These are phyloP conservation scores for Globisporangium barbulae DNA, from an alignment of 352 stramenopile genomes.

Conservation along the genomic window DNA sequence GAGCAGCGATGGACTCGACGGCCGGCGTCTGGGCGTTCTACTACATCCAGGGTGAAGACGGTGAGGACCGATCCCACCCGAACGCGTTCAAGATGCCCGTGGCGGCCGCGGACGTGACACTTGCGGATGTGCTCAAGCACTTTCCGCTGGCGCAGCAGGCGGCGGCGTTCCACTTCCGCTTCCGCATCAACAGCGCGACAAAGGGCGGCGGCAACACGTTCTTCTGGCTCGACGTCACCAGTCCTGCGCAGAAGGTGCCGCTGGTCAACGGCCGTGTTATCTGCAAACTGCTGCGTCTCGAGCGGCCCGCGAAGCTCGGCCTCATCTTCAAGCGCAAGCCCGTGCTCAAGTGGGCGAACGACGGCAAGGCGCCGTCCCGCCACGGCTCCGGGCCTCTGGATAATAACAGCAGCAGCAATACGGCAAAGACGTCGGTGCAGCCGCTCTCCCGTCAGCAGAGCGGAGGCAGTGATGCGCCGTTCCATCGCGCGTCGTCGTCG, in stretches of 20 bases:
- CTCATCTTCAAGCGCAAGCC: conserved; percentile 75
- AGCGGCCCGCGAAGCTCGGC: conserved; percentile 46
- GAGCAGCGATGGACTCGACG: conserved; percentile 19
- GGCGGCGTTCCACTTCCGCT: conserved; percentile 76
- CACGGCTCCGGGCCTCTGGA: conserved; percentile 6
- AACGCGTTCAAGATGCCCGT: conserved; percentile 73
- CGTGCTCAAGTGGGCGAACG: conserved; percentile 56
- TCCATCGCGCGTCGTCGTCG: conserved; percentile 44
- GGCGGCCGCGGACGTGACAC: conserved; percentile 48
- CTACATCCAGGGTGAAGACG: conserved; percentile 86
- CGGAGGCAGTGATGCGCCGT: conserved; percentile 21
- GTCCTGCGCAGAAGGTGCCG: conserved; percentile 59
- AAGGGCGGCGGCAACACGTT: conserved; percentile 56
- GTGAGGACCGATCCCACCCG: conserved; percentile 76
- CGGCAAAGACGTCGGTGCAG: conserved; percentile 19
- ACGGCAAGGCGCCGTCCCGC: conserved; percentile 16
- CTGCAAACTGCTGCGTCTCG: conserved; percentile 76
- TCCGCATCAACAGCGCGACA: conserved; percentile 58
- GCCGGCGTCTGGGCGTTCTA: conserved; percentile 78
- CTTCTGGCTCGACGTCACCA: conserved; percentile 74
- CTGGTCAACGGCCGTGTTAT: conserved; percentile 75
- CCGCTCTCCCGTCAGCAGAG: conserved; percentile 22
- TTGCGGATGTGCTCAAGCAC: conserved; percentile 60
- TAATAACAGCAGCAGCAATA: conserved; percentile 3
- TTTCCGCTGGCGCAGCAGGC: conserved; percentile 52